Conservation (phyloP, 305 asterid genomes). For the Withania somnifera region DNA sequence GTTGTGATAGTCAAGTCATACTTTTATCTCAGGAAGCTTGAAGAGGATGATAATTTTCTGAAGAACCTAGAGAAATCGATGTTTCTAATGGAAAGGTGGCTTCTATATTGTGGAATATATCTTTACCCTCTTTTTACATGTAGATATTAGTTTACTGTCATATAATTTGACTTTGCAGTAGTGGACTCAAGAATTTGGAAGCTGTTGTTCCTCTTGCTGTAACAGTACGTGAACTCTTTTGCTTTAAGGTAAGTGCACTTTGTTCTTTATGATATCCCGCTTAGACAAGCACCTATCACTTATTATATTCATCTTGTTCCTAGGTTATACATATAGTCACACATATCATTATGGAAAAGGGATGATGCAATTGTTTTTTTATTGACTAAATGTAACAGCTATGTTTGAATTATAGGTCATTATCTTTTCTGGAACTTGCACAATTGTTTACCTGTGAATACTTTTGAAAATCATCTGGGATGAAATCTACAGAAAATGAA, state of each 20-base stretch:
- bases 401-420: not conserved
- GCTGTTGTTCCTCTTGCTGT: conserved; percentile 57
- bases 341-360: not conserved
- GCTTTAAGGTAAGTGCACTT: conserved; percentile 59
- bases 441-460: not conserved
- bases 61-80: conserved; percentile 63
- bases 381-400: not conserved
- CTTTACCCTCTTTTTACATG: not conserved
- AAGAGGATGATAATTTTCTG: conserved; percentile 61
- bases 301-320: not conserved
- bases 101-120: not conserved
- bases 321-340: not conserved
- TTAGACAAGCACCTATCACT: not conserved
- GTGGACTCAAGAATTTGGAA: conserved; percentile 40
- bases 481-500: not conserved
- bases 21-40: conserved; percentile 80
- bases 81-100: conserved; percentile 40
- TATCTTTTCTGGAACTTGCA: not conserved
- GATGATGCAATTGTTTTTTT: not conserved
- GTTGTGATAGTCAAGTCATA: conserved; percentile 58
- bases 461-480: not conserved
- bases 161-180: conserved; percentile 28
- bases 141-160: conserved; percentile 6
- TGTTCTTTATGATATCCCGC: conserved; percentile 6
- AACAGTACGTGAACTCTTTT: conserved; percentile 59